A percentile compares a stretch with the other conserved stretches of the same genome.
These are phyloP conservation scores for Xylariaceae sp. DNA, from an alignment of 2,329 filamentous ascomycete genomes.

Conservation along the genomic window DNA sequence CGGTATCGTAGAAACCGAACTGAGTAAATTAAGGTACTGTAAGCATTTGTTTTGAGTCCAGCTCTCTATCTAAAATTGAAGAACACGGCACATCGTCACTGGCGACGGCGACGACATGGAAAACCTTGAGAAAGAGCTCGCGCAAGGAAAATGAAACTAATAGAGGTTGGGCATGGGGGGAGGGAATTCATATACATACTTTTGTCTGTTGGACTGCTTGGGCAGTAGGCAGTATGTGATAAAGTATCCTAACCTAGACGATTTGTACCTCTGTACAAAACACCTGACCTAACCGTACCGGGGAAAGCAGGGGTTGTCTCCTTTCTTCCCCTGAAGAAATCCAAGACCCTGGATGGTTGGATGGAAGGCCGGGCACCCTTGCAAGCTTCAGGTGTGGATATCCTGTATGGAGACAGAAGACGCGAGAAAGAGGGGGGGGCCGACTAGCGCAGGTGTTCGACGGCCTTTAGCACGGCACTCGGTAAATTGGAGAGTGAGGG, in stretches of 20 bases:
- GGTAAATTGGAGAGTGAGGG: constrained; percentile 12
- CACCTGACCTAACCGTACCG: constrained; percentile 10
- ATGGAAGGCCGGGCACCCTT: constrained; percentile 12
- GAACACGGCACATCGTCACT: constrained; percentile 15
- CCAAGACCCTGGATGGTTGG: constrained; percentile 16
- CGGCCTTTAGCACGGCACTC: constrained; percentile 7
- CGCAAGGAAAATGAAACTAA: constrained; percentile 4
- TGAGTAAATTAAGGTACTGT: constrained; percentile 18
- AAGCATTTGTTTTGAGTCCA: constrained; percentile 19
- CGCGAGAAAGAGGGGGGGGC: too few species aligned
- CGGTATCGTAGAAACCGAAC: constrained; percentile 8
- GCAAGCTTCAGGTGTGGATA: too few species aligned
- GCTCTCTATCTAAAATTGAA: constrained; percentile 20
- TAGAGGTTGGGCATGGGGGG: constrained; percentile 11
- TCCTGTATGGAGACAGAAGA: too few species aligned
- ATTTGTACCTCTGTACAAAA: constrained; percentile 12
- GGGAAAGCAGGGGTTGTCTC: constrained; percentile 10
- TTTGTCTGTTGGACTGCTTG: constrained; percentile 2
- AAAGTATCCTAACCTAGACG: constrained; percentile 2
- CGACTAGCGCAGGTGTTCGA: constrained; percentile 13
- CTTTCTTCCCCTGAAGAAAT: constrained; percentile 5
- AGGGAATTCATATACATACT: constrained; percentile 12
- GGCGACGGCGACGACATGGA: constrained; percentile 7
- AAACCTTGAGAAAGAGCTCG: constrained; percentile 4
- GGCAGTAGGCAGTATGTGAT: too few species aligned